Percentiles rank a stretch among this genome's conserved stretches.
These are phyloP conservation scores for Phytopythium oedochilum DNA, from an alignment of 352 stramenopile species.

Conservation along the genomic window DNA sequence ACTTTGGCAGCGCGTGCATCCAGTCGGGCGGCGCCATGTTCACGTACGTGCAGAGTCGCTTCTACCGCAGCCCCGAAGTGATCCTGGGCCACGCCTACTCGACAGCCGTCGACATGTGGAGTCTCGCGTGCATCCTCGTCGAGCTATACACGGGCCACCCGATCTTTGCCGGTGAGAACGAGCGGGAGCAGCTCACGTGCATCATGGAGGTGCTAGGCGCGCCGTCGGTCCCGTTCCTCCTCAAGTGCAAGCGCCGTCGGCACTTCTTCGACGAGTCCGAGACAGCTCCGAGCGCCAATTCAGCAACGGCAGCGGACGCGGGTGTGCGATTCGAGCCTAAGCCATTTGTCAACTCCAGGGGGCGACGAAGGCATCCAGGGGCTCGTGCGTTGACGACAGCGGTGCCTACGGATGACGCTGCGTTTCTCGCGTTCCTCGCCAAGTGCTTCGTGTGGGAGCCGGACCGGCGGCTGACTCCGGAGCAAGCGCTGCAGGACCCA, in stretches of 20 bases:
- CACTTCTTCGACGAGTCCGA: conserved; percentile 63
- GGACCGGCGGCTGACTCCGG: conserved; percentile 43
- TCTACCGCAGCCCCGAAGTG: conserved; percentile 97
- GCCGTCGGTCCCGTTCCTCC: conserved; percentile 38
- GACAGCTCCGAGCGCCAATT: background rate
- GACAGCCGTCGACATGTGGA: conserved; percentile 88
- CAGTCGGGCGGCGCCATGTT: conserved; percentile 84
- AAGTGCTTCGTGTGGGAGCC: conserved; percentile 74
- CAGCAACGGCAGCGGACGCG: background rate
- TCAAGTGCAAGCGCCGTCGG: conserved; percentile 44
- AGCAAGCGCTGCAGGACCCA: conserved; percentile 50
- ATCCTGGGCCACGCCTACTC: conserved; percentile 91
- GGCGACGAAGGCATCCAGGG: conserved; percentile 36
- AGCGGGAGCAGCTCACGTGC: conserved; percentile 79
- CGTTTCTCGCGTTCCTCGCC: conserved; percentile 54
- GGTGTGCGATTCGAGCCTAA: conserved; percentile 28
- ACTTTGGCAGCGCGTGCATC: conserved; percentile 97
- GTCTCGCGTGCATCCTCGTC: conserved; percentile 81
- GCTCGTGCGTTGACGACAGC: conserved; percentile 28
- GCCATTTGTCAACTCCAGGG: conserved; percentile 57
- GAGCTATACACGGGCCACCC: conserved; percentile 80
- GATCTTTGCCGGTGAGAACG: conserved; percentile 84
- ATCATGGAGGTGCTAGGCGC: conserved; percentile 79
- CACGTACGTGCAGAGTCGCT: conserved; percentile 97
- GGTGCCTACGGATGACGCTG: conserved; percentile 38